Evolutionary conservation across 1,284 basidiomycete genomes (phyloP).

Genomic region (Psilocybe mexicana): DNA sequence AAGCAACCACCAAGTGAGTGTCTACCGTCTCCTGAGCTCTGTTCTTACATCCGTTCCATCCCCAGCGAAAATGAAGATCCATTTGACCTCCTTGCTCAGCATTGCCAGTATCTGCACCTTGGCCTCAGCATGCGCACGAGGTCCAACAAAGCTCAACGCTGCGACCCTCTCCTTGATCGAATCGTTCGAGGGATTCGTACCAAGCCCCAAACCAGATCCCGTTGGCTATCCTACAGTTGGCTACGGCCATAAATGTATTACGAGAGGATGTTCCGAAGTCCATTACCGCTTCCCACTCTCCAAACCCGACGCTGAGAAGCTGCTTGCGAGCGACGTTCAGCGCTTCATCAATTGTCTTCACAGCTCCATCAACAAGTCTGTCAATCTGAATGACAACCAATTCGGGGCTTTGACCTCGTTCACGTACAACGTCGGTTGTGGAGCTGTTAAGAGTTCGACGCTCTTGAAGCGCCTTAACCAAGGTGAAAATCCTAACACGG

Average conservation of each 20-base stretch:
- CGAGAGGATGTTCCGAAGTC: constrained; percentile 27
- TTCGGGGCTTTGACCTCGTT: constrained; percentile 32
- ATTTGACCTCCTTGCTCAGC: no score
- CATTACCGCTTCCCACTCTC: constrained; percentile 33
- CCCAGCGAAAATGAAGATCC: no score
- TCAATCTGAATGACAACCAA: constrained; percentile 33
- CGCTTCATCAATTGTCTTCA: constrained; percentile 29
- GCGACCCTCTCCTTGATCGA: constrained; percentile 33
- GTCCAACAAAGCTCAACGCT: constrained; percentile 15
- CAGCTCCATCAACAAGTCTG: constrained; percentile 24
- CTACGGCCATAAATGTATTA: constrained; percentile 34
- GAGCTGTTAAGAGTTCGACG: constrained; percentile 27
- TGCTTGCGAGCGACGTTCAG: constrained; percentile 30
- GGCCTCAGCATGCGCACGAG: constrained; percentile 16
- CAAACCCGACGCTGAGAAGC: constrained; percentile 24
- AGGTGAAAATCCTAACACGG: constrained; percentile 31
- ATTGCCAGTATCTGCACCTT: background rate
- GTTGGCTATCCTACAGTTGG: constrained; percentile 36
- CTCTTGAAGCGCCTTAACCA: constrained; percentile 29
- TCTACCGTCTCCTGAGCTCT: no score
- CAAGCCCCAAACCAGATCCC: constrained; percentile 31
- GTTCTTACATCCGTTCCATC: no score
- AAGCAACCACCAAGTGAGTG: no score
- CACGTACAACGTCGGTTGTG: constrained; percentile 35
- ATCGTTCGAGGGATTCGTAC: constrained; percentile 33